Evolutionary conservation across 306 rosid genomes (phyloP).

Genomic region (Sindora glabra): DNA sequence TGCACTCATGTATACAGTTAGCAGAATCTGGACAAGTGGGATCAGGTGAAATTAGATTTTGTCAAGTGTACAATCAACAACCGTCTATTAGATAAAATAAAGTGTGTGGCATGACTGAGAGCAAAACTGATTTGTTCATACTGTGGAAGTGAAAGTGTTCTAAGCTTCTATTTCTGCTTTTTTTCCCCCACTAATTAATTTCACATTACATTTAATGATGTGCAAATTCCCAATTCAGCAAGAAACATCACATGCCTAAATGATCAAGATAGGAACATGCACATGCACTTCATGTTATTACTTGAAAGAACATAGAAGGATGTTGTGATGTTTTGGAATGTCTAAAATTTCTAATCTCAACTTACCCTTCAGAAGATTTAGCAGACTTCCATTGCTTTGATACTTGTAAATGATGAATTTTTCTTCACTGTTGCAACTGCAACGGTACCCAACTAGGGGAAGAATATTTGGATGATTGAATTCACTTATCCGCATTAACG

Average conservation of each 20-base stretch:
- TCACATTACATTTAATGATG: neutral
- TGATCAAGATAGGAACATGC: neutral
- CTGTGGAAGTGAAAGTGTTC: neutral
- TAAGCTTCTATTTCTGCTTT: neutral
- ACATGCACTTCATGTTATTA: neutral
- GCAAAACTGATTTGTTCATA: neutral
- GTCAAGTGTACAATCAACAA: no score
- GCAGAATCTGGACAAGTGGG: no score
- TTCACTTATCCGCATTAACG: slow-evolving; percentile 39
- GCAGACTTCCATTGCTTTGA: slow-evolving; percentile 68
- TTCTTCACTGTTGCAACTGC: slow-evolving; percentile 41
- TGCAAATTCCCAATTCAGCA: neutral
- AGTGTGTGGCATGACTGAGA: no score
- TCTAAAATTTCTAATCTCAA: neutral
- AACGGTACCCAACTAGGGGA: slow-evolving; percentile 50
- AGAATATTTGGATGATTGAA: slow-evolving; percentile 63
- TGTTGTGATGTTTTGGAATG: neutral
- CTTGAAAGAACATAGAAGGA: neutral
- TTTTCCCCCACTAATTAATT: no score
- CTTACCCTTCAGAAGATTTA: slow-evolving; percentile 59
- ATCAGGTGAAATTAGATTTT: no score
- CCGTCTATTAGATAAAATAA: no score
- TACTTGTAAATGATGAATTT: slow-evolving; percentile 62
- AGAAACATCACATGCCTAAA: neutral
- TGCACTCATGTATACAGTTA: no score